Evolutionary conservation across 2,329 filamentous ascomycete genomes (phyloP).

Genomic region (Ascochyta clinopodiicola): DNA sequence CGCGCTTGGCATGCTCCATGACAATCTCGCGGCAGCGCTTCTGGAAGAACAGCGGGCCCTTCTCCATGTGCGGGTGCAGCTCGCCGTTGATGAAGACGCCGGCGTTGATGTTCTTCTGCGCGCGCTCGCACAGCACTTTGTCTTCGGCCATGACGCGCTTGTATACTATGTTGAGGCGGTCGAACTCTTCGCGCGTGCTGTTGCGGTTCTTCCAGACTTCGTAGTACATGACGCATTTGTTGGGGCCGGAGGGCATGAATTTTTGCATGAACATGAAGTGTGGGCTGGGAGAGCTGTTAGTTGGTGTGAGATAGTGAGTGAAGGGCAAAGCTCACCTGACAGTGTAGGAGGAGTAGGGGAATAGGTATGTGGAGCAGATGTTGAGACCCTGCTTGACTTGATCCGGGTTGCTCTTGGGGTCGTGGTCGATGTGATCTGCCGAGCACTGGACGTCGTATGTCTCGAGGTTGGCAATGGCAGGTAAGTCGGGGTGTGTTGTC

Average conservation of each 20-base stretch:
- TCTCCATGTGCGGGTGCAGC: constrained; percentile 67
- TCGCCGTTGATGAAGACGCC: constrained; percentile 69
- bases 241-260: constrained; percentile 63
- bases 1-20: constrained; percentile 55
- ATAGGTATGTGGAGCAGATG: constrained; percentile 42
- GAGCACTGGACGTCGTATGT: constrained; percentile 54
- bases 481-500: constrained; percentile 65
- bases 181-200: constrained; percentile 65
- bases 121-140: constrained; percentile 65
- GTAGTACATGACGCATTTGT: constrained; percentile 64
- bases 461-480: constrained; percentile 62
- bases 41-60: constrained; percentile 66
- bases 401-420: constrained; percentile 38
- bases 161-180: constrained; percentile 65
- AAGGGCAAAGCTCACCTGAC: constrained; percentile 30
- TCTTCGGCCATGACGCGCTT: constrained; percentile 70
- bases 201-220: constrained; percentile 69
- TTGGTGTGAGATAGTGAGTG: background rate
- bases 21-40: constrained; percentile 58
- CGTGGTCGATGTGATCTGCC: constrained; percentile 43
- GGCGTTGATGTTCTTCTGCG: constrained; percentile 67
- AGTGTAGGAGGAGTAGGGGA: constrained; percentile 41
- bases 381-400: constrained; percentile 34
- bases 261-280: constrained; percentile 70
- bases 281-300: constrained; percentile 22